Conservation (phyloP, 768 basidiomycete species). For the Psilocybe cubensis region DNA sequence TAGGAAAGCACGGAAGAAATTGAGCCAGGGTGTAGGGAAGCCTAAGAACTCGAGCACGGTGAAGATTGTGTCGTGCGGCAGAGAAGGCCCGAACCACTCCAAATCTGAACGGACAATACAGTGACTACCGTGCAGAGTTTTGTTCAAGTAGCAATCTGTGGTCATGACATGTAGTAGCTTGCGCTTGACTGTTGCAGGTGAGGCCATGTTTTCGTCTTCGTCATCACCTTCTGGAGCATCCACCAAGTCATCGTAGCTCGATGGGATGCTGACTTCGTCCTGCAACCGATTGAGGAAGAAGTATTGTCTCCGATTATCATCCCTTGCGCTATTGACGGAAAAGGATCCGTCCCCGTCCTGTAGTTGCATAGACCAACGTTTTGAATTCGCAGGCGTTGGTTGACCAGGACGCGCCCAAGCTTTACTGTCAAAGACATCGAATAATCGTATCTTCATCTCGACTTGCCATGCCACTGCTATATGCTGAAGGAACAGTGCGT, state of each 20-base stretch:
- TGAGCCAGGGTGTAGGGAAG: constrained; percentile 36
- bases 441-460: constrained; percentile 34
- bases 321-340: constrained; percentile 31
- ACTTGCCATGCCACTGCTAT: constrained; percentile 49
- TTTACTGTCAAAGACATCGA: constrained; percentile 9
- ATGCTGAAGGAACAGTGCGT: constrained; percentile 47
- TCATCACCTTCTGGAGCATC: constrained; percentile 19
- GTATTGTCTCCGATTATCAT: constrained; percentile 20
- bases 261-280: constrained; percentile 17
- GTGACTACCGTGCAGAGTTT: constrained; percentile 34
- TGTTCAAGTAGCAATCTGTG: constrained; percentile 44
- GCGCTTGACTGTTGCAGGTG: constrained; percentile 29
- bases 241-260: constrained; percentile 29
- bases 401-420: constrained; percentile 4
- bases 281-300: constrained; percentile 41
- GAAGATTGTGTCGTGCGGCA: constrained; percentile 44
- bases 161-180: constrained; percentile 42
- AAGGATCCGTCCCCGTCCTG: constrained; percentile 8
- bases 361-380: constrained; percentile 26
- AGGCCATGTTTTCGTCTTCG: background rate
- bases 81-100: constrained; percentile 48
- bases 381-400: constrained; percentile 14
- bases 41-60: constrained; percentile 42
- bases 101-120: constrained; percentile 43
- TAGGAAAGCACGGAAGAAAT: constrained; percentile 38